Conservation (phyloP, 2,329 filamentous ascomycete genomes). For the Pseudogymnoascus sp. region DNA sequence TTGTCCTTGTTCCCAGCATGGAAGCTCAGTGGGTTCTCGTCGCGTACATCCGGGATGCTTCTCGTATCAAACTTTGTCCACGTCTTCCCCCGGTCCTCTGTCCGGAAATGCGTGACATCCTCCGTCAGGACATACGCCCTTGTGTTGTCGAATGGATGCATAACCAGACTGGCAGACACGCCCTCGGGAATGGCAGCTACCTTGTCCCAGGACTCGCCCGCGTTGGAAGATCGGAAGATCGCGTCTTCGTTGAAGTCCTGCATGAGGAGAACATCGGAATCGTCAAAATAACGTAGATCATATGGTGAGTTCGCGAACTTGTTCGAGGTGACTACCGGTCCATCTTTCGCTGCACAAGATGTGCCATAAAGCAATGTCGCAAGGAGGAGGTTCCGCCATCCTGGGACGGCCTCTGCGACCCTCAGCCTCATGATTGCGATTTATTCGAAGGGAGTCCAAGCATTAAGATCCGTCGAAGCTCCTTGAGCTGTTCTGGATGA, state of each 20-base stretch:
- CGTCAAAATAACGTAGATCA: conserved; percentile 82
- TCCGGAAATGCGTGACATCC: conserved; percentile 67
- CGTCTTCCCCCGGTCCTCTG: conserved; percentile 69
- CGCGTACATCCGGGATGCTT: conserved; percentile 43
- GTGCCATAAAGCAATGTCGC: conserved; percentile 21
- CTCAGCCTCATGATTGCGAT: conserved; percentile 28
- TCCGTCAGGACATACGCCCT: conserved; percentile 73
- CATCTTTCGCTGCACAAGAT: conserved; percentile 26
- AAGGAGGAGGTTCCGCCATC: conserved; percentile 25
- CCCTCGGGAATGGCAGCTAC: conserved; percentile 57
- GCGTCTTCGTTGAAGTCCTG: conserved; percentile 55
- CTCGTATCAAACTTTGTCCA: conserved; percentile 69
- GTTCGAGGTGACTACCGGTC: conserved; percentile 56
- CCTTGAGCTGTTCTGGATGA: conserved; percentile 7
- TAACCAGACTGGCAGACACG: conserved; percentile 52
- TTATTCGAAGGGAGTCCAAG: conserved; percentile 17
- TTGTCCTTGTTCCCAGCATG: conserved; percentile 76
- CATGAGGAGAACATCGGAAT: conserved; percentile 72
- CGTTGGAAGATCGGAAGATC: conserved; percentile 71
- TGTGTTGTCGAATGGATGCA: conserved; percentile 70
- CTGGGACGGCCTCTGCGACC: conserved; percentile 15
- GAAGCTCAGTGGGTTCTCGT: conserved; percentile 53
- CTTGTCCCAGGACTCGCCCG: conserved; percentile 66
- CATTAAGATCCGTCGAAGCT: conserved; percentile 23
- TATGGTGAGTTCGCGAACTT: conserved; percentile 57